phyloP scores from a whole-genome alignment of 2,329 filamentous ascomycete species.

The Chrysoporthe austroafricana region DNA sequence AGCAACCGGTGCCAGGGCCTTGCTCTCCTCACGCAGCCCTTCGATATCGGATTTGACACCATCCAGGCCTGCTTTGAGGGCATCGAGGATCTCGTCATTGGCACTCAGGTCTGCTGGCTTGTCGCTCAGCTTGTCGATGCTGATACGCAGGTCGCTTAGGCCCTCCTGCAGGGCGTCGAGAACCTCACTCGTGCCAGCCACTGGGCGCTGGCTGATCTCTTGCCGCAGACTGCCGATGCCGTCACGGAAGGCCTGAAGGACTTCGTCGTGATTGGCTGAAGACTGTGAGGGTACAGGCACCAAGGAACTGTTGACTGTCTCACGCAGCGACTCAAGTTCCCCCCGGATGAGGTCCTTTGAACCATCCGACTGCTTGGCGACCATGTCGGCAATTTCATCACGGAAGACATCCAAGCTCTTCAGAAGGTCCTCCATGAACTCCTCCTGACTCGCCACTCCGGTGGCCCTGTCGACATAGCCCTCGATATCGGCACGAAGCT shows the following conservation, averaged over 20 bases:
- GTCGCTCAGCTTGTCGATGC: constrained; percentile 77
- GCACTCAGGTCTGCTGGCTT: constrained; percentile 82
- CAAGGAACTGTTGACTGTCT: constrained; percentile 73
- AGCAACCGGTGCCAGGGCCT: constrained; percentile 57
- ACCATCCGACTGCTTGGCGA: constrained; percentile 51
- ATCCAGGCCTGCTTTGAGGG: constrained; percentile 80
- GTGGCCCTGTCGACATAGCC: constrained; percentile 75
- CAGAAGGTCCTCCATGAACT: constrained; percentile 72
- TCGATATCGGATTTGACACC: constrained; percentile 79
- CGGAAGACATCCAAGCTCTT: constrained; percentile 69
- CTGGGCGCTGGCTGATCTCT: constrained; percentile 70
- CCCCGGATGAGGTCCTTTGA: constrained; percentile 74
- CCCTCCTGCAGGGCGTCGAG: constrained; percentile 90
- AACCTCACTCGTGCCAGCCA: constrained; percentile 80
- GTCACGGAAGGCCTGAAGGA: constrained; percentile 70
- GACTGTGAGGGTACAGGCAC: constrained; percentile 59
- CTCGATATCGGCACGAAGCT: constrained; percentile 79
- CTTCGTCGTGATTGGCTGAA: constrained; percentile 59
- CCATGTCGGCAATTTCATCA: constrained; percentile 68
- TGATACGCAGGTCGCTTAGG: constrained; percentile 73
- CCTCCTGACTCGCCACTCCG: constrained; percentile 73
- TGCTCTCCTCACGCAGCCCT: constrained; percentile 64
- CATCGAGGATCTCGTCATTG: constrained; percentile 88
- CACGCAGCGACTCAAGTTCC: constrained; percentile 81
- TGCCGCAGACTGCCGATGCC: constrained; percentile 76